Base-by-base conservation (phyloP, 176 grass and related monocot species). In the Triticum turgidum region DNA sequence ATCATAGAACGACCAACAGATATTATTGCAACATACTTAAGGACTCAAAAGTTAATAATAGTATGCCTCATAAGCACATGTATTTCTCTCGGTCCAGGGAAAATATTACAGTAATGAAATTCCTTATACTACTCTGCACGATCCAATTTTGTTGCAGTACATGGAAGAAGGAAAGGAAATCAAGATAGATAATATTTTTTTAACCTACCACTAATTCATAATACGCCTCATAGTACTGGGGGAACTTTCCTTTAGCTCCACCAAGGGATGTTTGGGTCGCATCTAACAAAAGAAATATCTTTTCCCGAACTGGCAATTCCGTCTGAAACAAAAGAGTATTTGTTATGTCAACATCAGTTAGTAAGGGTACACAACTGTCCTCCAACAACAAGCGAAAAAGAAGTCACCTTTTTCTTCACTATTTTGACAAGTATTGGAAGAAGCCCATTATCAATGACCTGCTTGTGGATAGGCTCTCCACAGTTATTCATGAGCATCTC, bases 401-500 rank as follows among this genome's bases (percentile, higher is more conserved):
- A 84, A 45, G 32, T 78, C 18, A 99, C 97, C 97, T 99, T 99
- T 94, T 96, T 96, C 92, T 99, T 99, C 86, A 99, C 97, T 64
- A 99, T 96, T 85, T 96, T 99, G 52, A 99, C 94, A 86, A 99
- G 90, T 75, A 93, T 83, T 3, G 83, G 94, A 59, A 99, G 92
- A 91, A 99, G 72, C 6, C 83, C 87, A 83, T 90, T 94, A 91
- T 99, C 97, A 35, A 94, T 89, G 51, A 96, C 97, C 81, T 91
- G 92, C 70, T 51, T 96, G 80, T 96, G 92, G 81, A 96, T 87
- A 88, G 86, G 87, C 85, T 99, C 97, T 65, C 97, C 97, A 0
- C 94, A 99, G 87, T 99, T 99, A 90, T 96, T 99, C 89, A 93
- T 76, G 65, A 99, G 89, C 94, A 96, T 96, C 90, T 99, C 97